Evolutionary conservation across 2,329 filamentous ascomycete genomes (phyloP).

Genomic region (Aspergillus piperis): DNA sequence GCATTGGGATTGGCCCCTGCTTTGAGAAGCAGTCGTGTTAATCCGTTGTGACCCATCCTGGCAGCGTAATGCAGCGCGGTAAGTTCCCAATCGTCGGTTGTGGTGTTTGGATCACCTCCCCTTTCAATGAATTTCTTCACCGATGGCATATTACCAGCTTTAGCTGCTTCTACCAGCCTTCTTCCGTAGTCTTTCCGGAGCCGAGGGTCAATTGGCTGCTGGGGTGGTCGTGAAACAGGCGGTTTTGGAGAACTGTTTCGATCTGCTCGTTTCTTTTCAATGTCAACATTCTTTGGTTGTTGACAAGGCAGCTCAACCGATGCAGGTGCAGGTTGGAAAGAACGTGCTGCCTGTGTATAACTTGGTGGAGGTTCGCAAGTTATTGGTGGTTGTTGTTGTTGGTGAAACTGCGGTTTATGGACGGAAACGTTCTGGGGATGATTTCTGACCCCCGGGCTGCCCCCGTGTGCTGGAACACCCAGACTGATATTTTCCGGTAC

Average conservation of each 20-base stretch:
- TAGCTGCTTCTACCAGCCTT: not conserved
- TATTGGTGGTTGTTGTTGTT: no score
- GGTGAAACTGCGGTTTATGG: no score
- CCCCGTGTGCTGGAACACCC: not conserved
- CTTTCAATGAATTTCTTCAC: not conserved
- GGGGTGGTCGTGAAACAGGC: not conserved
- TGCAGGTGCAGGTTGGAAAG: not conserved
- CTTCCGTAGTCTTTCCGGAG: not conserved
- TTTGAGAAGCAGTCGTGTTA: not conserved
- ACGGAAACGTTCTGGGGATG: no score
- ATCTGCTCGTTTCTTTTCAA: not conserved
- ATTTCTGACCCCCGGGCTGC: no score
- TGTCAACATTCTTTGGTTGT: no score
- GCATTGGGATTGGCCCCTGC: slow-evolving; percentile 2
- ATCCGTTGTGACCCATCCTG: not conserved
- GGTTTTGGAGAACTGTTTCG: not conserved
- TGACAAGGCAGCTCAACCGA: not conserved
- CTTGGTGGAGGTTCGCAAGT: not conserved
- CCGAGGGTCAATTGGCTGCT: not conserved
- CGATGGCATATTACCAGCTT: not conserved
- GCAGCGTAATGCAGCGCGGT: slow-evolving; percentile 1
- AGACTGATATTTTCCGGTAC: no score
- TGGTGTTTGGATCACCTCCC: not conserved
- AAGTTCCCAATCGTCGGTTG: not conserved
- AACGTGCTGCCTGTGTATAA: not conserved